Base-by-base conservation (phyloP, 345 rosid species). In the Psidium guajava region DNA sequence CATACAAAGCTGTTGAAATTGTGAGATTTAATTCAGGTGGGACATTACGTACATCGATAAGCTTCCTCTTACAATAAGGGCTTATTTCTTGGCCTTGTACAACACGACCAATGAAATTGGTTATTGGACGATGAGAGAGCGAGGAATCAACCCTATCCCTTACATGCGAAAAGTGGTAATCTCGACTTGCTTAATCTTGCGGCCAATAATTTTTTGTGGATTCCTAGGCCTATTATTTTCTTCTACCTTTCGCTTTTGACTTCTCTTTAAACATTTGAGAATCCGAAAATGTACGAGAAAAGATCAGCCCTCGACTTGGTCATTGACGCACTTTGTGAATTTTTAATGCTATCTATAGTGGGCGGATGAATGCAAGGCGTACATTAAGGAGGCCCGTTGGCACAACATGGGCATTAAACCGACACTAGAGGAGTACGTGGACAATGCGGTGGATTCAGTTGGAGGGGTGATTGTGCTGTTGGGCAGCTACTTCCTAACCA, bases 81-180 rank as follows among this genome's bases (percentile, higher is more conserved):
- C 54, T 52, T 82, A 57, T 47, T 69, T 83, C 18, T 36, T 83
- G 0, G 88, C 83, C 15, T 69, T 86, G 74, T 86, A 69, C 83
- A 86, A 86, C 32, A 83, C 85, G 0, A 56, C 54, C 85, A 86
- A 86, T 1, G 85, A 82, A 83, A 73, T 83, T 40, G 88, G 85
- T 13, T 69, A 83, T 40, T 49, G 73, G 85, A 21, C 36, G 24
- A 44, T 83, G 40, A 86, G 40, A 55, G 82, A 83, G 75, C 55
- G 69, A 64, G 85, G 83, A 85, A 83, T 86, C 88, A 74, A 86
- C 54, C 40, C 58, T 44, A 75, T 74, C n/a, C 88, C 88, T n/a
- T 83, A 83, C 22, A 15, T 86, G 49, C 81, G 83, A 16, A 86
- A 86, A 86, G 54, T n/a, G 82, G 85, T 86, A 73, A 32, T 16